Percentiles rank a stretch among this genome's conserved stretches.
These are phyloP conservation scores for Caloboletus inedulis DNA, from an alignment of 1,284 basidiomycete genomes.

Conservation along the genomic window DNA sequence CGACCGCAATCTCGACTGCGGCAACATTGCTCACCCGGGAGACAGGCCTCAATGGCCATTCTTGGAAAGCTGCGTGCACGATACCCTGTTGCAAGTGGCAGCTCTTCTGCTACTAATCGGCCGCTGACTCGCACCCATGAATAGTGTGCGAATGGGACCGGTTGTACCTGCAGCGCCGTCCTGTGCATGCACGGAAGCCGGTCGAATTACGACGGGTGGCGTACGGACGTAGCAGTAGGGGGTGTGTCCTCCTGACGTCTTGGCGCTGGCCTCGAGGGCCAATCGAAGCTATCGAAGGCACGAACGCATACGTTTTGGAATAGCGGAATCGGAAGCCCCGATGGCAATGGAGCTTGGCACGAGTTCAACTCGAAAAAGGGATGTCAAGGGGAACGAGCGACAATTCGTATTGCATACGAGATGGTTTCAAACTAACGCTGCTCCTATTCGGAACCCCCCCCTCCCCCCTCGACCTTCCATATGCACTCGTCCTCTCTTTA, in stretches of 20 bases:
- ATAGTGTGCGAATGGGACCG: slow-evolving; percentile 9
- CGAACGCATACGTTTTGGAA: slow-evolving; percentile 12
- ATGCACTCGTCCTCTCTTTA: slow-evolving; percentile 15
- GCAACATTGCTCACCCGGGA: not conserved
- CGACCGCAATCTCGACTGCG: slow-evolving; percentile 2
- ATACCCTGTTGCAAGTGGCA: slow-evolving; percentile 7
- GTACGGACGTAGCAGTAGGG: not conserved
- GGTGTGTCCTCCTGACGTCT: slow-evolving; percentile 9
- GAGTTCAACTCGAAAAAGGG: slow-evolving; percentile 20
- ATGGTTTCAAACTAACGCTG: slow-evolving; percentile 8
- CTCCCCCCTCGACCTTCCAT: slow-evolving; percentile 14
- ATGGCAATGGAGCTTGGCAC: slow-evolving; percentile 31
- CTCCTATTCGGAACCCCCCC: slow-evolving; percentile 12
- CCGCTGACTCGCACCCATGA: slow-evolving; percentile 3
- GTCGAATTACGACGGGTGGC: slow-evolving; percentile 13
- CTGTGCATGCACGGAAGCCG: slow-evolving; percentile 18
- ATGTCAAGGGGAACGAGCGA: slow-evolving; percentile 11
- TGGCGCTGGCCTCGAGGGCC: slow-evolving; percentile 17
- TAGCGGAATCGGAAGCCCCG: slow-evolving; percentile 32
- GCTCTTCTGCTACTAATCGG: not conserved
- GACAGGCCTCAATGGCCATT: not conserved
- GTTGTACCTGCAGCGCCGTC: slow-evolving; percentile 8
- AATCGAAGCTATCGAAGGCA: slow-evolving; percentile 23
- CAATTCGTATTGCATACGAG: slow-evolving; percentile 13
- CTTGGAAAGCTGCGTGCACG: not conserved